A percentile compares a stretch with the other conserved stretches of the same genome.
Conservation (phyloP, 352 stramenopile species). For the Phytophthora ramorum region DNA sequence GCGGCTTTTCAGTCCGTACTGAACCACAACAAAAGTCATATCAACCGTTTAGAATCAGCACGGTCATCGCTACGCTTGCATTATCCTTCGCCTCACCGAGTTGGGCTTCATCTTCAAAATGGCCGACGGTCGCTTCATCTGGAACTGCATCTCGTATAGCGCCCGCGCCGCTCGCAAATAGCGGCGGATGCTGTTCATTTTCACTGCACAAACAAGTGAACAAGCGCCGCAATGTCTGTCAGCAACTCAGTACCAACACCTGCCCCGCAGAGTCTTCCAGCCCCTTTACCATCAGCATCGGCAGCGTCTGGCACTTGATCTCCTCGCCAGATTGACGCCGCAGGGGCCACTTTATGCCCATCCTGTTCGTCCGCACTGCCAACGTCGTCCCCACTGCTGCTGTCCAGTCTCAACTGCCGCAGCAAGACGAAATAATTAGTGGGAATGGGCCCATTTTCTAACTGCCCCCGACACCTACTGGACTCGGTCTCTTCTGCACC, state of each 20-base stretch:
- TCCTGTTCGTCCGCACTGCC: conserved; percentile 28
- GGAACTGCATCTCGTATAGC: conserved; percentile 79
- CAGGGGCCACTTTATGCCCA: conserved; percentile 11
- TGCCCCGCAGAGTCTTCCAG: neutral
- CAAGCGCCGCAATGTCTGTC: neutral
- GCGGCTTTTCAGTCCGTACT: conserved; percentile 75
- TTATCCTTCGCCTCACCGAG: conserved; percentile 28
- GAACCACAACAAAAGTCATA: neutral
- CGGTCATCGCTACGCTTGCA: too few relatives aligned
- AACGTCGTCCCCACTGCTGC: conserved; percentile 25
- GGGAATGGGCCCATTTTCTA: neutral
- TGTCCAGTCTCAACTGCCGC: conserved; percentile 31
- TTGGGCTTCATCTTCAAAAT: conserved; percentile 82
- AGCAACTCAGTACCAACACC: neutral
- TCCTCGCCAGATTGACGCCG: conserved; percentile 30
- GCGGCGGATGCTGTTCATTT: conserved; percentile 57
- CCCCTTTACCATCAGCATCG: conserved; percentile 34
- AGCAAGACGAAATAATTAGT: conserved; percentile 2
- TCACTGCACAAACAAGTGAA: conserved; percentile 47
- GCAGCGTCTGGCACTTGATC: conserved; percentile 16
- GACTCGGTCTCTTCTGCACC: conserved; percentile 30
- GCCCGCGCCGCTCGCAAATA: conserved; percentile 69
- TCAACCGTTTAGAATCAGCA: neutral
- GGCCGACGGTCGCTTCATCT: conserved; percentile 73
- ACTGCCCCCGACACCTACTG: conserved; percentile 12